Evolutionary conservation across 495 filamentous ascomycete genomes (phyloP).

Genomic region (Penicillium angulare): DNA sequence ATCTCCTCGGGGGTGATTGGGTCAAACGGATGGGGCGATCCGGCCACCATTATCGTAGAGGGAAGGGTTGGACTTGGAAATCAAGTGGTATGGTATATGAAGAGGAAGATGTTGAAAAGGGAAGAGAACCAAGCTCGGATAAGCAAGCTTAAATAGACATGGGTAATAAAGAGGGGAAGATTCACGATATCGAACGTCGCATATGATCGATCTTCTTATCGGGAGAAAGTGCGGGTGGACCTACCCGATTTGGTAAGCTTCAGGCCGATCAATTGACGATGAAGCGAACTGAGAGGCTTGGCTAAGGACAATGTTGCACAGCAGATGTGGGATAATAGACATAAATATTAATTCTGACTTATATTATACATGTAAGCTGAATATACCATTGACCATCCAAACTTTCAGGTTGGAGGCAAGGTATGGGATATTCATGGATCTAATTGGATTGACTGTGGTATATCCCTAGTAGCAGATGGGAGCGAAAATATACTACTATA

Average conservation of each 20-base stretch:
- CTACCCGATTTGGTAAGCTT: slow-evolving; percentile 20
- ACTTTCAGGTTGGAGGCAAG: too few relatives aligned
- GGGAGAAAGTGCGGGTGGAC: slow-evolving; percentile 17
- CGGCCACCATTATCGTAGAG: slow-evolving; percentile 15
- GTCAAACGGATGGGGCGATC: slow-evolving; percentile 37
- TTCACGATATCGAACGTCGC: too few relatives aligned
- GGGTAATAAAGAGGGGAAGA: not conserved
- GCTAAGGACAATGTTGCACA: not conserved
- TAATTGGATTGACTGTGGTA: too few relatives aligned
- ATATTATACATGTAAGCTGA: too few relatives aligned
- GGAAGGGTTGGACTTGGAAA: not conserved
- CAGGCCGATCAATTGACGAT: not conserved
- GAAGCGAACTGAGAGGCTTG: slow-evolving; percentile 1
- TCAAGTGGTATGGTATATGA: too few relatives aligned
- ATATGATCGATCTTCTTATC: slow-evolving; percentile 19
- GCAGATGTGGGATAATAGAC: too few relatives aligned
- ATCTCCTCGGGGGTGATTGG: slow-evolving; percentile 41
- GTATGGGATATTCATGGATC: too few relatives aligned
- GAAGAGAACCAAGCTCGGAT: not conserved
- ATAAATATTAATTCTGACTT: too few relatives aligned
- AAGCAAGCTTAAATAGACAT: not conserved
- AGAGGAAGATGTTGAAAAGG: not conserved
- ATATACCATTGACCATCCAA: too few relatives aligned
- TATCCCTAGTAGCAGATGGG: too few relatives aligned
- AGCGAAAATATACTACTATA: too few relatives aligned